These are phyloP conservation scores for Penicillium angulare DNA, from an alignment of 495 filamentous ascomycete genomes.

Conservation along the genomic window DNA sequence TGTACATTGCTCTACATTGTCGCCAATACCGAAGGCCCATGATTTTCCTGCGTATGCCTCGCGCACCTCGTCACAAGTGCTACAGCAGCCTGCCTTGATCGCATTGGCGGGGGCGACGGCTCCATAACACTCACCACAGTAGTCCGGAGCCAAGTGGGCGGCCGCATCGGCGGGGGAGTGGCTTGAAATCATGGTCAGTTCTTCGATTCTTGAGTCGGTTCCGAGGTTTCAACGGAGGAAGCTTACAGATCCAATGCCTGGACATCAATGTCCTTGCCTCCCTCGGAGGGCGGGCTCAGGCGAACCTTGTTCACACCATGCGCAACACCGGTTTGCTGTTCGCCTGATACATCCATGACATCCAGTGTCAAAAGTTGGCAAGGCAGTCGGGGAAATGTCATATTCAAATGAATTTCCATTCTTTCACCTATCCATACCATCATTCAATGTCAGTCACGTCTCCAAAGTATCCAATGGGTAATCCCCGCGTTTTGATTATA, in stretches of 20 bases:
- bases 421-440: constrained; percentile 68
- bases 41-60: constrained; percentile 85
- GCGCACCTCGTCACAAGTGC: constrained; percentile 93
- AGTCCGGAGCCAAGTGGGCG: constrained; percentile 82
- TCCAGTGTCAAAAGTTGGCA: constrained; percentile 96
- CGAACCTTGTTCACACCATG: constrained; percentile 91
- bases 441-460: neutral
- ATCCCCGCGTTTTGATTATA: constrained; percentile 28
- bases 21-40: constrained; percentile 91
- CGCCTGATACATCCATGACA: constrained; percentile 98
- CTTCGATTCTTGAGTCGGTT: too few relatives aligned
- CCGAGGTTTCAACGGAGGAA: too few relatives aligned
- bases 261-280: constrained; percentile 73
- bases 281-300: constrained; percentile 67
- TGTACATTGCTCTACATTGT: constrained; percentile 92
- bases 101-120: constrained; percentile 68
- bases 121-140: constrained; percentile 94
- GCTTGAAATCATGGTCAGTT: too few relatives aligned
- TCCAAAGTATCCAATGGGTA: constrained; percentile 3
- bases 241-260: constrained; percentile 72
- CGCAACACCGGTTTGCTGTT: constrained; percentile 88
- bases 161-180: constrained; percentile 64
- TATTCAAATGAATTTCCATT: constrained; percentile 98
- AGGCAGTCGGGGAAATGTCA: constrained; percentile 89
- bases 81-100: constrained; percentile 81